Base-by-base conservation (phyloP, 768 basidiomycete genomes). In the Rhizopogon sp. region DNA sequence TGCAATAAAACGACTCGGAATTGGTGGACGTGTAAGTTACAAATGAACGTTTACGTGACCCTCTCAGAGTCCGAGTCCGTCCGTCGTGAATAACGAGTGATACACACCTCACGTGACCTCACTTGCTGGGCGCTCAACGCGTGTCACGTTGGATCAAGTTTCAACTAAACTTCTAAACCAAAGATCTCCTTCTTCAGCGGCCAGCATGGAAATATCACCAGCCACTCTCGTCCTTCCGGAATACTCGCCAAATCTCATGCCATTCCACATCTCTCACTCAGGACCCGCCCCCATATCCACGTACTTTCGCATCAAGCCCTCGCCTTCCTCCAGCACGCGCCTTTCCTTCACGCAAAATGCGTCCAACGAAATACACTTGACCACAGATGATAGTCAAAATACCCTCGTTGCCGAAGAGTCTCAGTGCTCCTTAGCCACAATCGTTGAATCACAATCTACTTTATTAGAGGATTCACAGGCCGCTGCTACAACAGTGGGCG, bases 221-320 rank as follows among this genome's bases (percentile, higher is more conserved):
- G 50, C 2, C 16, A n/a, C 28, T 3, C 56, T 46, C 4, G 11
- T 57, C 58, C 60, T 79, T 9, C 65, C 72, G n/a, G 55, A 59
- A 65, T 82, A 80, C 45, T 73, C 70, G 2, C 89, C 88, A 1
- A 78, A 84, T 64, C 76, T 94, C 31, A 90, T 94, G 88, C 91
- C 91, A 5, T 93, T 94, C 58, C 83, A 87, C 60, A 83, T 93
- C 45, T 70, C 76, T 11, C 82, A 90, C 67, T 74, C 78, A 9
- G 91, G 91, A 0, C 77, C 78, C 17, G 90, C 90, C 1, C 83
- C 85, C 5, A 73, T 93, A 16, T 86, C 85, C 3, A 85, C 85
- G 5, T 93, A 85, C 67, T 84, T 93, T 67, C 79, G 77, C 43
- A 74, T 85, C 51, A 77, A 77, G 52, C 67, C 73, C 3, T 64